Conservation (phyloP, 495 filamentous ascomycete species). For the Penicillium arizonense region DNA sequence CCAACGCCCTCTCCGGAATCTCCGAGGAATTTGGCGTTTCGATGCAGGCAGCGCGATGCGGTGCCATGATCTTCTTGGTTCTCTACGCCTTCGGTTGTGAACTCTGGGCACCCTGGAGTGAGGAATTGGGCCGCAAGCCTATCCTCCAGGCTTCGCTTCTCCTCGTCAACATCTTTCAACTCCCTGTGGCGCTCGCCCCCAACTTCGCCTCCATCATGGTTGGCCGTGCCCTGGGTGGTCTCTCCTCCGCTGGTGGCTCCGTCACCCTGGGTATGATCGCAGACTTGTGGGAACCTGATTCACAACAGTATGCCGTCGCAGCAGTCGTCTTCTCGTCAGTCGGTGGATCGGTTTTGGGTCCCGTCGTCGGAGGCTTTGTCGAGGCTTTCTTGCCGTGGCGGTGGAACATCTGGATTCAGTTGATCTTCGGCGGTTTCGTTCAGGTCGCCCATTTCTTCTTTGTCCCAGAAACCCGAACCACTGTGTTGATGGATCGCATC, state of each 20-base stretch:
- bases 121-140: slow-evolving; percentile 58
- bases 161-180: slow-evolving; percentile 58
- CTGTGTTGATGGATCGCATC: slow-evolving; percentile 58
- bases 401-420: slow-evolving; percentile 61
- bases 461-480: slow-evolving; percentile 58
- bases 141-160: slow-evolving; percentile 55
- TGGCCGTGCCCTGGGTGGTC: slow-evolving; percentile 55
- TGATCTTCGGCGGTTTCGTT: slow-evolving; percentile 57
- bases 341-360: slow-evolving; percentile 59
- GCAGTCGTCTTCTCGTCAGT: slow-evolving; percentile 65
- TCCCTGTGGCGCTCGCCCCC: slow-evolving; percentile 52
- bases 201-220: slow-evolving; percentile 57
- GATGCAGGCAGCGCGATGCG: slow-evolving; percentile 50
- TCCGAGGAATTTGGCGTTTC: slow-evolving; percentile 48
- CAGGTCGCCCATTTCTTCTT: slow-evolving; percentile 52
- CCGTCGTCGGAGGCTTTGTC: slow-evolving; percentile 60
- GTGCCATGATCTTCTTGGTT: slow-evolving; percentile 59
- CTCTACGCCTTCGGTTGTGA: slow-evolving; percentile 65
- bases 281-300: slow-evolving; percentile 60
- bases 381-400: slow-evolving; percentile 49
- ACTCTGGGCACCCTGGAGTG: slow-evolving; percentile 66
- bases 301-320: slow-evolving; percentile 60
- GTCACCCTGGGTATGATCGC: slow-evolving; percentile 64
- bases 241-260: slow-evolving; percentile 60
- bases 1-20: slow-evolving; percentile 51